Evolutionary conservation across 2,329 filamentous ascomycete species (phyloP).

Genomic region (Colletotrichum phormii): DNA sequence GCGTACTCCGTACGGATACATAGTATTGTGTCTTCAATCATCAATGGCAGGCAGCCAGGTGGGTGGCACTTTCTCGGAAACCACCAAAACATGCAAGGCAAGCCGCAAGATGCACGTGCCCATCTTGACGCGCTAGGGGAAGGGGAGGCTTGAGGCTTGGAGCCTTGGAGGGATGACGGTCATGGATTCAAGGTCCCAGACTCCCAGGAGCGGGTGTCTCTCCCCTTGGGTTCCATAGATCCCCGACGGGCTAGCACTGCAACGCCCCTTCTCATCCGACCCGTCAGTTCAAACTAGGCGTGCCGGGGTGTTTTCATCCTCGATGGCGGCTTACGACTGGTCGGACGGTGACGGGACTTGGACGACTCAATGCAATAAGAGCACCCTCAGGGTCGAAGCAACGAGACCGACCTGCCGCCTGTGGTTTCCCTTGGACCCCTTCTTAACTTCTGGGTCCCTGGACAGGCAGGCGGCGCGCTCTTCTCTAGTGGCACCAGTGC

Average conservation of each 20-base stretch:
- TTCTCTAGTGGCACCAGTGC: conserved; percentile 1
- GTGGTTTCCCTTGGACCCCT: conserved; percentile 26
- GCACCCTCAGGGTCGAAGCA: conserved; percentile 14
- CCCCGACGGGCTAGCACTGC: conserved; percentile 10
- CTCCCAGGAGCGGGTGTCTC: conserved; percentile 22
- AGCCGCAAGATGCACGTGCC: conserved; percentile 35
- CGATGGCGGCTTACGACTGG: conserved; percentile 5
- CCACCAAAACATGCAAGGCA: conserved; percentile 36
- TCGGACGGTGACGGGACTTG: conserved; percentile 7
- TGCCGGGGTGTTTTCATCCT: not conserved
- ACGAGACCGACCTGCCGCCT: not conserved
- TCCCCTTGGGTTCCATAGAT: conserved; percentile 16
- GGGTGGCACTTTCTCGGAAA: conserved; percentile 35
- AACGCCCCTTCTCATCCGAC: conserved; percentile 11
- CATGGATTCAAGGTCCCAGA: conserved; percentile 24
- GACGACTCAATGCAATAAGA: conserved; percentile 23
- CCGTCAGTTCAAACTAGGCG: conserved; percentile 15
- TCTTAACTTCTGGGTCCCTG: conserved; percentile 9
- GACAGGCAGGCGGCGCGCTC: not conserved
- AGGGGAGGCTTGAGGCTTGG: conserved; percentile 9
- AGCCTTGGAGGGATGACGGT: conserved; percentile 18
- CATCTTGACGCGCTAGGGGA: conserved; percentile 15
- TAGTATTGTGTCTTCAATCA: not conserved
- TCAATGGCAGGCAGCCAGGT: conserved; percentile 7
- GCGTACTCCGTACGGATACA: no score